Evolutionary conservation across 768 basidiomycete species (phyloP), one percentile per base, ranked within the genome.

Genomic region (Rhodotorula sphaerocarpa): DNA sequence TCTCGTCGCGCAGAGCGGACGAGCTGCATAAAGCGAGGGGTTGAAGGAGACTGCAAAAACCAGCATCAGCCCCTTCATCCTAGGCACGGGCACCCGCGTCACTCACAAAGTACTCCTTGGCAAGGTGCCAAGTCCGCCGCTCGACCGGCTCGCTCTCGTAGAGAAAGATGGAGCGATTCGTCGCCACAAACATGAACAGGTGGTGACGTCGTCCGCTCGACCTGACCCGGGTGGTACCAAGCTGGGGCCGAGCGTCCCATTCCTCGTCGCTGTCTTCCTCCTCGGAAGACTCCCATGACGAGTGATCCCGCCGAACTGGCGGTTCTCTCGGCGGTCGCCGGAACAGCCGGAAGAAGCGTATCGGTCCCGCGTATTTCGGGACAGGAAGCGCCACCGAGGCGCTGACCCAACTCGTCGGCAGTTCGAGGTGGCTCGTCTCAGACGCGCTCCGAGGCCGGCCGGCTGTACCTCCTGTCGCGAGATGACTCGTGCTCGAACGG

Each of bases 81-180:
- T n/a, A n/a, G n/a, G n/a, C n/a, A n/a, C n/a, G n/a, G n/a, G n/a
- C n/a, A n/a, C n/a, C n/a, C n/a, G n/a, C n/a, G n/a, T n/a, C n/a
- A n/a, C n/a, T n/a, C n/a, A 62, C 61, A 34, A 57, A 62, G 31
- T 59, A 55, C 54, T 67, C 65, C 23, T 46, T 55, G 2, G 57
- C 50, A 27, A 62, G 11, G 11, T 11, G 42, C 65, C 61, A 67
- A 11, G 25, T 63, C 27, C 65, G 25, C 39, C 20, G 33, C 16
- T 33, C 52, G 3, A 34, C 28, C 42, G 36, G 20, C 23, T 28
- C 9, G 36, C 54, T 56, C 39, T 59, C 61, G 33, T 47, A 67
- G 14, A 67, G 14, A 27, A 30, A 67, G 7, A 63, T 36, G 25
- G 41, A 44, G 25, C 46, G 34, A 36, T 30, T 20, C 20, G 65